A percentile compares a stretch with the other conserved stretches of the same genome.
Evolutionary conservation across 2,329 filamentous ascomycete genomes (phyloP).

Genomic region (Xenosphaeropsis pyriputrescens): DNA sequence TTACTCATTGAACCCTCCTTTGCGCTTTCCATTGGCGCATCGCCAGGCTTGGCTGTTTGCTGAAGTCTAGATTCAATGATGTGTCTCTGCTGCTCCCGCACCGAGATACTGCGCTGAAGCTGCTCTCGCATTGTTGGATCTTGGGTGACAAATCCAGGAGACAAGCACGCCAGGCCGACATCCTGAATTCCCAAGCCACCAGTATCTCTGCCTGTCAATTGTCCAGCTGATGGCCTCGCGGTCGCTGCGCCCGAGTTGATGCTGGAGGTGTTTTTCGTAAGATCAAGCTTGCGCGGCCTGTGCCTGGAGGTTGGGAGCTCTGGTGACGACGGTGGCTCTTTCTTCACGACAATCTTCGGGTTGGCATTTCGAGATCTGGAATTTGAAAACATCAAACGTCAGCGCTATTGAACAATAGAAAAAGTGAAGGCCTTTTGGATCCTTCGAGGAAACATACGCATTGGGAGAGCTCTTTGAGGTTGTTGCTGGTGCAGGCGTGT

Average conservation of each 20-base stretch:
- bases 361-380: slow-evolving; percentile 34
- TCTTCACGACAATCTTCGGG: slow-evolving; percentile 82
- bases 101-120: slow-evolving; percentile 82
- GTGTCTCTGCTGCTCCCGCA: slow-evolving; percentile 83
- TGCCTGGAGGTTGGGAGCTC: slow-evolving; percentile 61
- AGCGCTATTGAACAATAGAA: background rate
- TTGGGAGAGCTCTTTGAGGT: slow-evolving; percentile 39
- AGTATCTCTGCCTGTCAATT: slow-evolving; percentile 61
- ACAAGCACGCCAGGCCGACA: slow-evolving; percentile 85
- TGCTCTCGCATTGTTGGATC: slow-evolving; percentile 96
- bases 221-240: slow-evolving; percentile 51
- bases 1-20: slow-evolving; percentile 35
- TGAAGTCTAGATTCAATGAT: slow-evolving; percentile 89
- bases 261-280: slow-evolving; percentile 49
- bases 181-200: slow-evolving; percentile 71
- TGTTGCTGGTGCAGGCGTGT: slow-evolving; percentile 16
- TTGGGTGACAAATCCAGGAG: slow-evolving; percentile 89
- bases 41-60: slow-evolving; percentile 70
- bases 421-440: slow-evolving; percentile 4
- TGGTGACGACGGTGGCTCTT: slow-evolving; percentile 84
- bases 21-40: slow-evolving; percentile 39
- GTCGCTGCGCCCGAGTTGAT: slow-evolving; percentile 29
- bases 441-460: slow-evolving; percentile 32
- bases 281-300: slow-evolving; percentile 62
- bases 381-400: slow-evolving; percentile 5